Evolutionary conservation across 805 yeast genomes (phyloP), one percentile per base, ranked within the genome.

Genomic region (Yarrowia sp.): DNA sequence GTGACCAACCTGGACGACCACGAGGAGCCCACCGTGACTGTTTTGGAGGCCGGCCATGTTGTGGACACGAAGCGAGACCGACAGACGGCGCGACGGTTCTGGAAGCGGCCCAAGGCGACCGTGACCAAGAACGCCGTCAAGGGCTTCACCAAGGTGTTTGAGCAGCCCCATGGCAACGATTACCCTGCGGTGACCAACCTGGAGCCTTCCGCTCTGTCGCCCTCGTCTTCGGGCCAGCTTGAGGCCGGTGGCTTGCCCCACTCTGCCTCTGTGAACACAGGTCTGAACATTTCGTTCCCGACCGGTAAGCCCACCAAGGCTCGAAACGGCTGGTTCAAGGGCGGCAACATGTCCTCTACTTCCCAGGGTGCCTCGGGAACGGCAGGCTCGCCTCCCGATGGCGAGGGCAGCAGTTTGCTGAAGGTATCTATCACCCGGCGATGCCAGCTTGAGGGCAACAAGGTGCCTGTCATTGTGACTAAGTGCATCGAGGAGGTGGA

Each of bases 401-500:
- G 22, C 59, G 66, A 41, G 14, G 62, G 17, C 24, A 28, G 67
- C 21, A 74, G 79, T 21, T 73, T 81, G 26, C 80, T 82, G 68
- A 77, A 81, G 36, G 79, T 85, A 10, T 80, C 91, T 1, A 79
- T 93, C 62, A 87, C 85, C 66, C 79, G 81, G 64, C 80, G 96
- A 62, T 81, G 89, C 14, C 76, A 77, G 16, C 80, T 76, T 68
- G 99, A 93, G 72, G 80, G 82, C 16, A 78, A 82, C 32, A 68
- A 73, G 11, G 81, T 90, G 11, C 99, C 99, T 12, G 75, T 83
- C 68, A 82, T 95, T 30, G 82, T 95, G 11, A 78, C 86, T 12
- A 80, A 84, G 65, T 90, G 97, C 76, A 76, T 92, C 6, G 78
- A 80, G 24, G 95, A 88, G 70, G 91, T 95, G 62, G 97, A 93